Percentiles rank a stretch among this genome's conserved stretches.
phyloP scores from a whole-genome alignment of 2,329 filamentous ascomycete species.

The Colletotrichum noveboracense region DNA sequence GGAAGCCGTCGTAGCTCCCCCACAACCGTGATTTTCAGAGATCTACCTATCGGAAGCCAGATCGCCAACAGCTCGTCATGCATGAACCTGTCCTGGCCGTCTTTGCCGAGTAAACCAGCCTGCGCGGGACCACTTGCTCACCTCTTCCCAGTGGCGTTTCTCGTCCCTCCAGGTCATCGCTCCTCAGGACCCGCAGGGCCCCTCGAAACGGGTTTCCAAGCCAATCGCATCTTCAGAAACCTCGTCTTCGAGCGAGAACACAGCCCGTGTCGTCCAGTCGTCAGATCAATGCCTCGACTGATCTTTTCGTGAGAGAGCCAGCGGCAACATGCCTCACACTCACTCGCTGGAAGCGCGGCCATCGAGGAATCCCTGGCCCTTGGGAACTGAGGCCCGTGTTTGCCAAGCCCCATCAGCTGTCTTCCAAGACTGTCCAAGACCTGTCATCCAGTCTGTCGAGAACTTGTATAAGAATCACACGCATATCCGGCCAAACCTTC shows the following conservation, averaged over 20 bases:
- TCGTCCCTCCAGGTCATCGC: neutral
- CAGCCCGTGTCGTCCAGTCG: neutral
- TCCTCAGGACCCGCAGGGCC: neutral
- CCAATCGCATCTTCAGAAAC: slow-evolving; percentile 18
- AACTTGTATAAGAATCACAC: slow-evolving; percentile 18
- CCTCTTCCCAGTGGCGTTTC: neutral
- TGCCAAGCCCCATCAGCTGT: slow-evolving; percentile 19
- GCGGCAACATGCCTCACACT: slow-evolving; percentile 9
- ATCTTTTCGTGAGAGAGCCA: slow-evolving; percentile 10
- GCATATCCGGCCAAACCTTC: neutral
- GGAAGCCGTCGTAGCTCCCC: neutral
- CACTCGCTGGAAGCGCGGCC: neutral
- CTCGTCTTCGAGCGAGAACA: neutral
- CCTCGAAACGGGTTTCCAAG: slow-evolving; percentile 8
- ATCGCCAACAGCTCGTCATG: slow-evolving; percentile 11
- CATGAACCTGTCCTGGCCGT: neutral
- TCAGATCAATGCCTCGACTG: slow-evolving; percentile 22
- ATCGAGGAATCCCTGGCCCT: neutral
- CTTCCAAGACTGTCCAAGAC: slow-evolving; percentile 1
- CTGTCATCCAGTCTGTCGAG: slow-evolving; percentile 19
- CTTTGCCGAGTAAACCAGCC: slow-evolving; percentile 6
- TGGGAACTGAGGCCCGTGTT: neutral
- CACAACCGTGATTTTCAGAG: neutral
- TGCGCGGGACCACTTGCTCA: neutral
- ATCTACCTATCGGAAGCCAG: slow-evolving; percentile 16